Evolutionary conservation across 768 basidiomycete species (phyloP).

Genomic region (Boletus sp.): DNA sequence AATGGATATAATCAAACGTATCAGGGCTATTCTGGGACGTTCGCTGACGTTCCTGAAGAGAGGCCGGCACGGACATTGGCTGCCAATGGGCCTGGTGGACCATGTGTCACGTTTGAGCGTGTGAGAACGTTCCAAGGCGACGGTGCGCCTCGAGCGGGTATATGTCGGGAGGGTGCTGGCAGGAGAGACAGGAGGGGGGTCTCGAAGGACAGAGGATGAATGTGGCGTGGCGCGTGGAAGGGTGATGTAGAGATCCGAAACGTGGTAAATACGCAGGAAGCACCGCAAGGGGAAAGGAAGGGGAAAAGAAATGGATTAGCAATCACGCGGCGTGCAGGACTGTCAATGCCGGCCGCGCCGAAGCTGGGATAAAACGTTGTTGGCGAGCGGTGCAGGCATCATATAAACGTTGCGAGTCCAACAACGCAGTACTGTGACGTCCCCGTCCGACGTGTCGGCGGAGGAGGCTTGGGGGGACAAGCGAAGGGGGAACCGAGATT

Average conservation of each 20-base stretch:
- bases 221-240: slow-evolving; percentile 5
- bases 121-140: slow-evolving; percentile 1
- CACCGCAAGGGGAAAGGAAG: slow-evolving; percentile 3
- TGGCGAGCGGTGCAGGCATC: slow-evolving; percentile 13
- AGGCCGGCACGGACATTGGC: slow-evolving; percentile 13
- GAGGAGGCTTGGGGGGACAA: neutral
- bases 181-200: neutral
- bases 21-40: slow-evolving; percentile 18
- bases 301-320: slow-evolving; percentile 8
- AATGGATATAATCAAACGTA: slow-evolving; percentile 11
- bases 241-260: slow-evolving; percentile 16
- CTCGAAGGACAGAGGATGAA: neutral
- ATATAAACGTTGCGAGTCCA: slow-evolving; percentile 10
- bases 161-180: no score
- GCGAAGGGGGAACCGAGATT: neutral
- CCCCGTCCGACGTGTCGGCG: slow-evolving; percentile 3
- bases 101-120: slow-evolving; percentile 17
- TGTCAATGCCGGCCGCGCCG: slow-evolving; percentile 15
- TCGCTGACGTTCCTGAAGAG: slow-evolving; percentile 16
- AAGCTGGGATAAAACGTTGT: slow-evolving; percentile 21
- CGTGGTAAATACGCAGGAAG: slow-evolving; percentile 9
- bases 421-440: no score
- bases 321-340: neutral
- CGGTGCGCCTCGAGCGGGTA: no score
- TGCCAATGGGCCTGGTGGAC: neutral